A percentile compares a stretch with the other conserved stretches of the same genome.
phyloP scores from a whole-genome alignment of 768 basidiomycete species.

The Steccherinum ochraceum region DNA sequence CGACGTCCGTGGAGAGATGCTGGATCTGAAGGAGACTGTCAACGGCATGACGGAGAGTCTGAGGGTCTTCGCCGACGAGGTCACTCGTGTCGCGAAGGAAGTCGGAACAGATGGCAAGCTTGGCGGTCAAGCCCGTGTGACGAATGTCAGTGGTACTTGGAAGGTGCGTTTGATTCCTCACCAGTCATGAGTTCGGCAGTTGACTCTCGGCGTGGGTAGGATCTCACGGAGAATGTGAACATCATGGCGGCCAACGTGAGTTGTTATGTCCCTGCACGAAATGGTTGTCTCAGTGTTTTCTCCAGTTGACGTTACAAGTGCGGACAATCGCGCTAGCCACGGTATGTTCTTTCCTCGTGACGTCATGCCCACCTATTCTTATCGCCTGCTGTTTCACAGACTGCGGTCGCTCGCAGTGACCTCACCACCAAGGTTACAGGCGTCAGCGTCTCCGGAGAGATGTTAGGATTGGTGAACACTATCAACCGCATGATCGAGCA shows the following conservation, averaged over 20 bases:
- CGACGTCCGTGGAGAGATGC: conserved; percentile 88
- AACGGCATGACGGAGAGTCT: conserved; percentile 92
- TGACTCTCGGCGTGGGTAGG: too few relatives aligned
- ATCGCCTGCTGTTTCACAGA: conserved; percentile 32
- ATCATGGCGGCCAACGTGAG: conserved; percentile 89
- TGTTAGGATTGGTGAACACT: conserved; percentile 92
- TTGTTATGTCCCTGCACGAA: conserved; percentile 7
- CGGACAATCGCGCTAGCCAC: conserved; percentile 91
- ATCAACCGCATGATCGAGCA: conserved; percentile 88
- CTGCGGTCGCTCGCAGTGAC: conserved; percentile 91
- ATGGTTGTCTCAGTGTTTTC: conserved; percentile 5
- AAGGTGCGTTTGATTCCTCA: conserved; percentile 40
- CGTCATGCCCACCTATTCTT: conserved; percentile 2
- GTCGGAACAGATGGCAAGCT: conserved; percentile 95
- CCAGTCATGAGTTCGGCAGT: too few relatives aligned
- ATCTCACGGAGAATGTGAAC: conserved; percentile 93
- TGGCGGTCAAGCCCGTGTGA: conserved; percentile 91
- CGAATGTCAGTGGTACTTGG: conserved; percentile 96
- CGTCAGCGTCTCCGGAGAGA: conserved; percentile 91
- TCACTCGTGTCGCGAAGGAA: conserved; percentile 84
- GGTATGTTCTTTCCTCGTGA: conserved; percentile 36
- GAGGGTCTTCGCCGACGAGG: conserved; percentile 81
- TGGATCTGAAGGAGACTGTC: conserved; percentile 86
- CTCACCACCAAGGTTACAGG: conserved; percentile 90
- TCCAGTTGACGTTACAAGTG: conserved; percentile 84